Evolutionary conservation across 2,329 filamentous ascomycete genomes (phyloP).

Genomic region (Saccharata proteae): DNA sequence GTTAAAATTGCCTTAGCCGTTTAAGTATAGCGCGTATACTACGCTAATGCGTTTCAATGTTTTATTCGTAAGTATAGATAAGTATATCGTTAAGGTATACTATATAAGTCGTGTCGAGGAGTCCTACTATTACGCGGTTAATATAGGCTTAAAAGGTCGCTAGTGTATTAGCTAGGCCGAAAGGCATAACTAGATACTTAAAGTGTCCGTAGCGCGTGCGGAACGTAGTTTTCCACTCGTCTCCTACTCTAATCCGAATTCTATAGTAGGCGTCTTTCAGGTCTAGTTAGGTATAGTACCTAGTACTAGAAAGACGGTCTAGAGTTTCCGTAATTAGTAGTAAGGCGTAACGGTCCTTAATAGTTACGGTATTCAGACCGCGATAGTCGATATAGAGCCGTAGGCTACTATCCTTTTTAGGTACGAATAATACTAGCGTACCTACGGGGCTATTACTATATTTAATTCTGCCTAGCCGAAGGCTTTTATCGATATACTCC

Average conservation of each 20-base stretch:
- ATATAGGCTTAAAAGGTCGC: constrained; percentile 12
- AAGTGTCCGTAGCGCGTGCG: constrained; percentile 13
- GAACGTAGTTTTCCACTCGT: constrained; percentile 10
- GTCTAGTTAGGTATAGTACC: neutral
- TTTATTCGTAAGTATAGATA: constrained; percentile 5
- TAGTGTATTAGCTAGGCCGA: constrained; percentile 14
- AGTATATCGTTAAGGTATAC: constrained; percentile 11
- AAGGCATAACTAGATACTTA: constrained; percentile 15
- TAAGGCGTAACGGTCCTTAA: neutral
- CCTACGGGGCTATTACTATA: neutral
- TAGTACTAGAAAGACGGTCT: neutral
- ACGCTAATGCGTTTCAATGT: neutral
- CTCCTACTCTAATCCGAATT: neutral
- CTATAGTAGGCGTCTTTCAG: neutral
- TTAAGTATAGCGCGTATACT: neutral
- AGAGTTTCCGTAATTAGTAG: neutral
- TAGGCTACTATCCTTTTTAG: neutral
- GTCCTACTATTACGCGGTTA: constrained; percentile 10
- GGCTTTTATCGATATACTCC: neutral
- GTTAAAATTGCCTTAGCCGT: constrained; percentile 1
- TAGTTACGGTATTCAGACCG: neutral
- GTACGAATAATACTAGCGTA: neutral
- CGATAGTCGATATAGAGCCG: neutral
- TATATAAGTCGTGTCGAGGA: constrained; percentile 10
- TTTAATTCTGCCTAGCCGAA: neutral